Percentiles rank a stretch among this genome's conserved stretches.
These are phyloP conservation scores for Pichia thaimueangensis DNA, from an alignment of 805 yeast genomes.

Conservation along the genomic window DNA sequence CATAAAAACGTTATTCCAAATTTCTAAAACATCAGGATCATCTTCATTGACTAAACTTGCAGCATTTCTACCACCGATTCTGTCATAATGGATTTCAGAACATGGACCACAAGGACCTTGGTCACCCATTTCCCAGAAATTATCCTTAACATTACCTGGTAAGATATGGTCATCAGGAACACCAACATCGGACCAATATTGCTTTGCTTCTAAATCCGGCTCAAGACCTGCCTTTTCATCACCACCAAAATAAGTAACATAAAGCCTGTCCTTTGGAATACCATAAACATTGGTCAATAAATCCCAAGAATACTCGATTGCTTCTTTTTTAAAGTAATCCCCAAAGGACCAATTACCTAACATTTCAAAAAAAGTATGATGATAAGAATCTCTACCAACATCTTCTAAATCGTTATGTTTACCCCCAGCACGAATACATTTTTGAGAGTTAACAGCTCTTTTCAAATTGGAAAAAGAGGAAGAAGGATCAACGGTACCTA, in stretches of 20 bases:
- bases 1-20: slow-evolving; percentile 97
- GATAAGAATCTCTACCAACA: slow-evolving; percentile 96
- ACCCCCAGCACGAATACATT: slow-evolving; percentile 99
- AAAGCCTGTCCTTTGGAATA: slow-evolving; percentile 69
- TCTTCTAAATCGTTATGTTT: slow-evolving; percentile 97
- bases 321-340: slow-evolving; percentile 95
- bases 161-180: slow-evolving; percentile 87
- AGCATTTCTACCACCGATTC: slow-evolving; percentile 98
- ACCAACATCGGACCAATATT: slow-evolving; percentile 81
- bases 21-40: slow-evolving; percentile 95
- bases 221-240: slow-evolving; percentile 74
- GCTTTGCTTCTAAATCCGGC: slow-evolving; percentile 91
- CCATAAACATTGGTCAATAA: slow-evolving; percentile 81
- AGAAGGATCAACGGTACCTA: slow-evolving; percentile 95
- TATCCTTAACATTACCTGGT: slow-evolving; percentile 86
- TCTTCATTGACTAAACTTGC: slow-evolving; percentile 85
- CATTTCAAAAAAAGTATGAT: slow-evolving; percentile 98
- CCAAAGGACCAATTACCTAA: slow-evolving; percentile 99
- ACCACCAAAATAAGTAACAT: slow-evolving; percentile 96
- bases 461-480: slow-evolving; percentile 78
- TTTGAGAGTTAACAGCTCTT: slow-evolving; percentile 92
- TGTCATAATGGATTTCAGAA: slow-evolving; percentile 94
- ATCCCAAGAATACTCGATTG: slow-evolving; percentile 86
- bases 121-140: slow-evolving; percentile 99
- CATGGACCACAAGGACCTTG: slow-evolving; percentile 99